Evolutionary conservation across 495 filamentous ascomycete genomes (phyloP), one percentile per base, ranked within the genome.

Genomic region (Penicillium longicatenatum): DNA sequence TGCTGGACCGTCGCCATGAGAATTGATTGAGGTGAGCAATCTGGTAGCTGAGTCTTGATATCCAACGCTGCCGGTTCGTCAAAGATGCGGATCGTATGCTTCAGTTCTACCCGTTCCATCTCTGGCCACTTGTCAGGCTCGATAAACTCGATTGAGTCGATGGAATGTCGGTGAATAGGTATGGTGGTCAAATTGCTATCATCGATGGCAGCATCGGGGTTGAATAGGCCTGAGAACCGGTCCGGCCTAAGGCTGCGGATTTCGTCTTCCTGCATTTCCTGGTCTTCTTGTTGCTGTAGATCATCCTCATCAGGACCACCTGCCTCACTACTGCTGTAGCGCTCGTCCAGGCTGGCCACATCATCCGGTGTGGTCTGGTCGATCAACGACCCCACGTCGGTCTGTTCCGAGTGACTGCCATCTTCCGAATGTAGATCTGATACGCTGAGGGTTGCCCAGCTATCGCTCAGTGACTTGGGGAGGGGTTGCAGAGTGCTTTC

Each of bases 1-100:
- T 90, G 88, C 52, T 87, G 82, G 21, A 91, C 79, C 1, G 86
- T 86, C 44, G 79, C 81, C 57, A 79, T 79, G 20, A 80, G 66
- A 2, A 75, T 64, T 6, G 69, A 69, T 39, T 72, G 63, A 26
- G 67, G 41, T 19, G 68, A 39, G 26, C 61, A 60, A 33, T 57
- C 57, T 7, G 69, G 64, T 20, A 84, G 59, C 24, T 72, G 63
- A 16, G 72, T 59, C 37, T 76, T 76, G 48, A 87, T 60, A 24
- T 74, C 72, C 4, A 78, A 70, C 11, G 83, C 77, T 58, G 84
- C 78, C 7, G 73, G 67, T 43, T 82, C 81, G 47, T 75, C 77
- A 55, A 85, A 83, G 52, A 84, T 75, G n/a, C 71, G 73, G 47
- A 89, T 79, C 11, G 81, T 86, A 70, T 87, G 86, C 60, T 83